Conservation (phyloP, 2,329 filamentous ascomycete species). For the Calonectria crousiana region DNA sequence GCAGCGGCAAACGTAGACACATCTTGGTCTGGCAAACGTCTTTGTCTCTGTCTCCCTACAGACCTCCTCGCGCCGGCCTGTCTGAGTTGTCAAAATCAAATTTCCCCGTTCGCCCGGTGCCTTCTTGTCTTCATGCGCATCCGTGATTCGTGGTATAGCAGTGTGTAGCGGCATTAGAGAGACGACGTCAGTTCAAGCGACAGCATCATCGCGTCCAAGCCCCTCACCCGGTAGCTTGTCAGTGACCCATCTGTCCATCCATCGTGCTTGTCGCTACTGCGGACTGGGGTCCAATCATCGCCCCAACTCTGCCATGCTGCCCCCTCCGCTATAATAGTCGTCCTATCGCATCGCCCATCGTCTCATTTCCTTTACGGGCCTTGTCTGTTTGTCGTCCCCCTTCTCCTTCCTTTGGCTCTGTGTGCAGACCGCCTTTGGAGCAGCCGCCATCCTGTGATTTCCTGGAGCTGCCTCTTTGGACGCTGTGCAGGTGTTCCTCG, state of each 20-base stretch:
- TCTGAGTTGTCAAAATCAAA: background rate
- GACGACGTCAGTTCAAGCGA: slow-evolving; percentile 9
- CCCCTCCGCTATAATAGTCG: slow-evolving; percentile 19
- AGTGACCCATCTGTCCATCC: background rate
- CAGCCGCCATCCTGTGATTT: background rate
- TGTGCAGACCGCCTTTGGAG: slow-evolving; percentile 27
- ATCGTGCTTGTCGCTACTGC: slow-evolving; percentile 2
- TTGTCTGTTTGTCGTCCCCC: slow-evolving; percentile 17
- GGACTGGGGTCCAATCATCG: slow-evolving; percentile 16
- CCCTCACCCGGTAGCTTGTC: slow-evolving; percentile 1
- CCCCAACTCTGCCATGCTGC: slow-evolving; percentile 29
- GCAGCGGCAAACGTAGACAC: background rate
- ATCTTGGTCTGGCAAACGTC: background rate
- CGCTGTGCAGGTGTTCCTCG: background rate
- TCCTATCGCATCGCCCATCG: slow-evolving; percentile 21
- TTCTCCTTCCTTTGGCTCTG: slow-evolving; percentile 23
- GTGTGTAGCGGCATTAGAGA: background rate
- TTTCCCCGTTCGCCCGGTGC: background rate
- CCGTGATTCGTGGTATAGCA: background rate
- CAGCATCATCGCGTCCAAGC: background rate
- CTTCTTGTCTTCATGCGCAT: background rate
- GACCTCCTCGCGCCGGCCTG: slow-evolving; percentile 5
- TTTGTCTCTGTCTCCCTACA: slow-evolving; percentile 12
- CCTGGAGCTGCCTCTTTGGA: background rate
- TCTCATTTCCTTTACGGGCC: slow-evolving; percentile 23